Conservation (phyloP, 371 early-diverging fungal species). For the Mucor lusitanicus region DNA sequence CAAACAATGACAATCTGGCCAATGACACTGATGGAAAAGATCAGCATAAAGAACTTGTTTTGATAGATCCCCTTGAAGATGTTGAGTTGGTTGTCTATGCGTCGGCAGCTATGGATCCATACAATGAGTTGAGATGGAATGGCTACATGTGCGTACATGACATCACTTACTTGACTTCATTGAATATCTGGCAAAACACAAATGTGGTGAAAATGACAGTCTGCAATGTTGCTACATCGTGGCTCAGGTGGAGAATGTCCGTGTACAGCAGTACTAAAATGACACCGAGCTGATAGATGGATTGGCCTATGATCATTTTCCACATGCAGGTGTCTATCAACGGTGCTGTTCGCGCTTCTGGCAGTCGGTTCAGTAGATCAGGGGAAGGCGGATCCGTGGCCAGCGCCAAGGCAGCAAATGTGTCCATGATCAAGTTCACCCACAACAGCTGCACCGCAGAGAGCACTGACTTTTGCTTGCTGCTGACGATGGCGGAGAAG, state of each 20-base stretch:
- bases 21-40: slow-evolving; percentile 55
- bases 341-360: slow-evolving; percentile 64
- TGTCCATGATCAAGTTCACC: slow-evolving; percentile 86
- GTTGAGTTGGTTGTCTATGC: slow-evolving; percentile 67
- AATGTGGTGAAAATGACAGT: slow-evolving; percentile 73
- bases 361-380: slow-evolving; percentile 62
- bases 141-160: too few relatives aligned
- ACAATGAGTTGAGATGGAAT: too few relatives aligned
- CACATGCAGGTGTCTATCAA: slow-evolving; percentile 72
- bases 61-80: slow-evolving; percentile 55
- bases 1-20: slow-evolving; percentile 67
- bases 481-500: slow-evolving; percentile 57
- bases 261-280: slow-evolving; percentile 58
- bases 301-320: slow-evolving; percentile 71
- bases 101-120: slow-evolving; percentile 51
- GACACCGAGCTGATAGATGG: slow-evolving; percentile 62
- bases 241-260: slow-evolving; percentile 17
- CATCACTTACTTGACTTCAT: slow-evolving; percentile 57
- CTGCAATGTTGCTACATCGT: slow-evolving; percentile 26
- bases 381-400: slow-evolving; percentile 76
- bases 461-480: slow-evolving; percentile 53
- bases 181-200: slow-evolving; percentile 74
- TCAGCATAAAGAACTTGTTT: slow-evolving; percentile 63
- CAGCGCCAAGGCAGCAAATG: slow-evolving; percentile 75
- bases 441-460: slow-evolving; percentile 80